These are phyloP conservation scores for Fomitopsis serialis DNA, from an alignment of 768 basidiomycete genomes.

Conservation along the genomic window DNA sequence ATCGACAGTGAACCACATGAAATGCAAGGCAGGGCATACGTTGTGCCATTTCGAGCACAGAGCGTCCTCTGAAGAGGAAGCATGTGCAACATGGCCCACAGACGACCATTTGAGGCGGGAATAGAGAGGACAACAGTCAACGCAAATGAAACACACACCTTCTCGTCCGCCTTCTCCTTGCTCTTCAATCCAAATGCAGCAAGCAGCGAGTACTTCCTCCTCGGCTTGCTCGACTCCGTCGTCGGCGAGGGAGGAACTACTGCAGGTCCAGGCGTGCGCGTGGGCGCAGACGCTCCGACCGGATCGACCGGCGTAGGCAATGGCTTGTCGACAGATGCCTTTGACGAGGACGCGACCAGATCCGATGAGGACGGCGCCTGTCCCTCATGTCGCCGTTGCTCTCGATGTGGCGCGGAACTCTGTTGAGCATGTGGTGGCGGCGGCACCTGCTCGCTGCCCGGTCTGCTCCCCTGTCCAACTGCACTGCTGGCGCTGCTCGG, in stretches of 20 bases:
- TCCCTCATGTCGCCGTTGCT: not conserved
- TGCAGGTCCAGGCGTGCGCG: not conserved
- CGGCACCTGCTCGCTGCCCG: not conserved
- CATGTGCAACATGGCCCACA: too few relatives aligned
- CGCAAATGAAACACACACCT: not conserved
- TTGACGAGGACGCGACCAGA: not conserved
- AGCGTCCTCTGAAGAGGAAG: too few relatives aligned
- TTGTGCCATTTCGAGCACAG: too few relatives aligned
- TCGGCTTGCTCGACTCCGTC: conserved; percentile 1
- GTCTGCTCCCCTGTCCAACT: not conserved
- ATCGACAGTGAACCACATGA: too few relatives aligned
- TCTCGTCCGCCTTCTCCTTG: conserved; percentile 1
- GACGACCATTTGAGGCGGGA: too few relatives aligned
- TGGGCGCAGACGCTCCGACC: not conserved
- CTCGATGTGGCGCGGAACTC: too few relatives aligned
- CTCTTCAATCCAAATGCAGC: conserved; percentile 19
- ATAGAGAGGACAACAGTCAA: not conserved
- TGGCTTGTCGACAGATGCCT: not conserved
- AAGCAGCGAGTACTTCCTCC: conserved; percentile 21
- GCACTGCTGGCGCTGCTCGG: not conserved
- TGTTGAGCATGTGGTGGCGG: too few relatives aligned
- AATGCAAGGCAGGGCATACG: too few relatives aligned
- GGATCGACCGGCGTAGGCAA: not conserved
- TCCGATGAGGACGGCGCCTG: not conserved
- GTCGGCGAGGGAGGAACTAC: not conserved